phyloP scores from a whole-genome alignment of 2,329 filamentous ascomycete genomes.

The Claviceps maximensis region DNA sequence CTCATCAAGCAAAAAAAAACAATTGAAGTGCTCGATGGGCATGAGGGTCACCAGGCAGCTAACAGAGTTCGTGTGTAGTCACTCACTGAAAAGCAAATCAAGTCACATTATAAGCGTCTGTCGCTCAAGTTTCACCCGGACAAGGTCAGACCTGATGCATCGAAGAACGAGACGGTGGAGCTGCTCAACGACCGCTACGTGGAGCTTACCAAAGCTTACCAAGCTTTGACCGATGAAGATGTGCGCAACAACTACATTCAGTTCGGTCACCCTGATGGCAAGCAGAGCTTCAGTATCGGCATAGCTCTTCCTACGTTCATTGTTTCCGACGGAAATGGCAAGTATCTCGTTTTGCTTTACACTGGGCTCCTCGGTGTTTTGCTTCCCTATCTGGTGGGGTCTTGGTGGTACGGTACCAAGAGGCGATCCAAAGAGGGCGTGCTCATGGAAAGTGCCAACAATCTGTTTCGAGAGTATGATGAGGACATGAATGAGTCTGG shows the following conservation, averaged over 20 bases:
- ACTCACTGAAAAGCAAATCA: constrained; percentile 79
- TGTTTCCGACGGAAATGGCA: constrained; percentile 83
- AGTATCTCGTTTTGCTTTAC: constrained; percentile 87
- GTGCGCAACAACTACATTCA: constrained; percentile 93
- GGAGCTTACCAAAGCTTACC: constrained; percentile 94
- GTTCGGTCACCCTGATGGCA: constrained; percentile 92
- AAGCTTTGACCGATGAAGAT: constrained; percentile 93
- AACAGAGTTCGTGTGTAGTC: constrained; percentile 36
- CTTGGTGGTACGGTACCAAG: constrained; percentile 98
- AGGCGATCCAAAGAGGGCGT: constrained; percentile 87
- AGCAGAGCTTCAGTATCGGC: constrained; percentile 95
- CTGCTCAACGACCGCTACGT: constrained; percentile 79
- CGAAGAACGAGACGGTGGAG: constrained; percentile 83
- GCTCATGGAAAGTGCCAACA: constrained; percentile 83
- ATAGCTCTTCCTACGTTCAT: constrained; percentile 92
- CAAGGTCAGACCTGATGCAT: constrained; percentile 70
- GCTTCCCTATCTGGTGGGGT: constrained; percentile 83
- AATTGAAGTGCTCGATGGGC: not conserved
- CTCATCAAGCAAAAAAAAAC: not conserved
- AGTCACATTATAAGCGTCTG: constrained; percentile 76
- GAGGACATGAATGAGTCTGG: constrained; percentile 71
- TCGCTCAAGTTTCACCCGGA: constrained; percentile 85
- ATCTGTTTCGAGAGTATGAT: constrained; percentile 85
- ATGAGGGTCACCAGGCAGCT: constrained; percentile 15
- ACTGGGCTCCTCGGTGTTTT: constrained; percentile 77